Evolutionary conservation across 306 rosid genomes (phyloP), one percentile per base, ranked within the genome.

Genomic region (Ochetophila trinervis): DNA sequence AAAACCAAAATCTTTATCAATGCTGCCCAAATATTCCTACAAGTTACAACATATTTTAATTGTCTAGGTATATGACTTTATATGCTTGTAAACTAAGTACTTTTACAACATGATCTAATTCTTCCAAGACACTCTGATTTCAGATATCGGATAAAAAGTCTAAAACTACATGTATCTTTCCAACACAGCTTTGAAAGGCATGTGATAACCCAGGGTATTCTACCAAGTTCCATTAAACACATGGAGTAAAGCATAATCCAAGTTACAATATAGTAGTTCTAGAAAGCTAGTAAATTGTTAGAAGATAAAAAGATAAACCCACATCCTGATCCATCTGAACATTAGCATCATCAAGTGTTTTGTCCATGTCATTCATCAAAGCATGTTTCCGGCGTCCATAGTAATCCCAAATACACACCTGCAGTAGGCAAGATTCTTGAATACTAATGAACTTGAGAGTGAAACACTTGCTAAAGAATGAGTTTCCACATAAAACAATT

Each of bases 261-360:
- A 2, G 40, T 16, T 8, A 6, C 20, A 16, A 50, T 50, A 36
- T 3, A 3, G 14, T 35, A 14, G 48, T 62, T 75, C 12, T 8
- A 65, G 27, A 2, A 30, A 18, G 15, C 55, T 19, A 32, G 19
- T 37, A 18, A 42, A 40, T 19, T 21, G 32, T 20, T 62, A 27
- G 60, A n/a, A 68, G 45, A 40, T 40, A 57, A 71, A 52, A 21
- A 62, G 24, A 34, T 54, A 57, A 54, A 78, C 98, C 44, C 66
- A 93, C 98, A 84, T 93, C 95, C 74, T 93, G 98, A 78, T 93
- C 98, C 98, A 89, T 93, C 79, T 93, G 98, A 69, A 93, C 77
- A 73, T 93, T 93, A 68, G 88, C 98, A 81, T 93, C 98, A 79
- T 93, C 97, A 44, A 93, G 96, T 44, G 98, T 89, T 83, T 86